Evolutionary conservation across 73 alveolate species (phyloP).

Genomic region (Symbiodinium pilosum): DNA sequence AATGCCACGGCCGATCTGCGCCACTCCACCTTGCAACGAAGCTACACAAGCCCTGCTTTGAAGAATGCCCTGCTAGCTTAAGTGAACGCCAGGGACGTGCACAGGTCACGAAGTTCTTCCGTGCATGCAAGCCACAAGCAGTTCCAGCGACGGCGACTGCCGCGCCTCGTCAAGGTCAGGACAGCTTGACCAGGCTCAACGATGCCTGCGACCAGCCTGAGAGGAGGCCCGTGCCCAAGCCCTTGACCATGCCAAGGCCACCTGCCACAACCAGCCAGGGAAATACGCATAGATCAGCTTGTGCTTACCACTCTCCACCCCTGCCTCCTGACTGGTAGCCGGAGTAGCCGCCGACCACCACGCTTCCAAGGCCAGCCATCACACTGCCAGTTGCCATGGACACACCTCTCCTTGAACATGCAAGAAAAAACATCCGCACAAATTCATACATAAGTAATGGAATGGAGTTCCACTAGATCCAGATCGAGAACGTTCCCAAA

Average conservation of each 20-base stretch:
- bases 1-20: slow-evolving; percentile 85
- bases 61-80: too few relatives aligned
- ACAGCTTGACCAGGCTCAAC: too few relatives aligned
- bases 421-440: background rate
- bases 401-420: slow-evolving; percentile 56
- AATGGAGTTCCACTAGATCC: too few relatives aligned
- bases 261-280: too few relatives aligned
- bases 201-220: background rate
- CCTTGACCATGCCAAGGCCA: slow-evolving; percentile 78
- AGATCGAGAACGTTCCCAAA: too few relatives aligned
- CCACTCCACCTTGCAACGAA: slow-evolving; percentile 28
- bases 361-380: slow-evolving; percentile 65
- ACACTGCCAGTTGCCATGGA: slow-evolving; percentile 30
- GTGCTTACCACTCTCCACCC: background rate
- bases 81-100: background rate
- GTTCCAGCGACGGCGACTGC: slow-evolving; percentile 85
- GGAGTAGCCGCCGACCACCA: slow-evolving; percentile 52
- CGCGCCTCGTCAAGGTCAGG: slow-evolving; percentile 18
- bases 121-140: slow-evolving; percentile 13
- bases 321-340: slow-evolving; percentile 77
- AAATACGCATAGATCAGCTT: too few relatives aligned
- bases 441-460: background rate
- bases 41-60: too few relatives aligned
- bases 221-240: slow-evolving; percentile 69
- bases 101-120: background rate